phyloP scores from a whole-genome alignment of 192 early-diverging fungal species.

The Spinellus fusiger region DNA sequence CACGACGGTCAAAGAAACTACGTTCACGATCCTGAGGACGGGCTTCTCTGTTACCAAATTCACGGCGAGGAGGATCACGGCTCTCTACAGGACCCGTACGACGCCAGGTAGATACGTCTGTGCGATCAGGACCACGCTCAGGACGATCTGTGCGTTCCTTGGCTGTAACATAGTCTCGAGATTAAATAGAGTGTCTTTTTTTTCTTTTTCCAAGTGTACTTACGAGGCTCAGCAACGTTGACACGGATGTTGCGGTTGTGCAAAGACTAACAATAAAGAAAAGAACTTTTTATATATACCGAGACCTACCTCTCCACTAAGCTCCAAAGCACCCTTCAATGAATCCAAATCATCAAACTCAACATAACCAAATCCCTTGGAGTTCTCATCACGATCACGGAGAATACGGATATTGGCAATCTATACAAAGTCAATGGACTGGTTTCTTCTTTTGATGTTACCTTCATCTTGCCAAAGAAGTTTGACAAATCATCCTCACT shows the following conservation, averaged over 20 bases:
- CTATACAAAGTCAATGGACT: slow-evolving; percentile 24
- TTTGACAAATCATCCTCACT: slow-evolving; percentile 68
- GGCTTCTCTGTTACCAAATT: slow-evolving; percentile 34
- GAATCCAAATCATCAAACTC: slow-evolving; percentile 86
- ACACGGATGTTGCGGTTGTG: slow-evolving; percentile 71
- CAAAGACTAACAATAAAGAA: slow-evolving; percentile 40
- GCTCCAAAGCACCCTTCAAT: slow-evolving; percentile 70
- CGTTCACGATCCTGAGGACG: slow-evolving; percentile 23
- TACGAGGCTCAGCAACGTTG: slow-evolving; percentile 85
- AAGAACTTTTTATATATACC: neutral
- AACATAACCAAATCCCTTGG: slow-evolving; percentile 94
- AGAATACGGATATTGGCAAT: slow-evolving; percentile 77
- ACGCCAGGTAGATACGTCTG: slow-evolving; percentile 51
- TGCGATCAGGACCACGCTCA: slow-evolving; percentile 51
- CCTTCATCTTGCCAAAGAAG: slow-evolving; percentile 69
- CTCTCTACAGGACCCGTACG: slow-evolving; percentile 38
- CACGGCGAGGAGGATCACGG: slow-evolving; percentile 33
- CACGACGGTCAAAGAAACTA: slow-evolving; percentile 30
- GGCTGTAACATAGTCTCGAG: slow-evolving; percentile 6
- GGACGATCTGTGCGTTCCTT: slow-evolving; percentile 42
- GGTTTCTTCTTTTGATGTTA: slow-evolving; percentile 21
- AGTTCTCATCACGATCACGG: slow-evolving; percentile 71
- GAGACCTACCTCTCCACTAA: slow-evolving; percentile 46
- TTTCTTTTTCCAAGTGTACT: slow-evolving; percentile 19
- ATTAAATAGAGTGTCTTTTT: neutral